Evolutionary conservation across 108 stramenopile genomes (phyloP).

Genomic region (Cyclotella cryptica): DNA sequence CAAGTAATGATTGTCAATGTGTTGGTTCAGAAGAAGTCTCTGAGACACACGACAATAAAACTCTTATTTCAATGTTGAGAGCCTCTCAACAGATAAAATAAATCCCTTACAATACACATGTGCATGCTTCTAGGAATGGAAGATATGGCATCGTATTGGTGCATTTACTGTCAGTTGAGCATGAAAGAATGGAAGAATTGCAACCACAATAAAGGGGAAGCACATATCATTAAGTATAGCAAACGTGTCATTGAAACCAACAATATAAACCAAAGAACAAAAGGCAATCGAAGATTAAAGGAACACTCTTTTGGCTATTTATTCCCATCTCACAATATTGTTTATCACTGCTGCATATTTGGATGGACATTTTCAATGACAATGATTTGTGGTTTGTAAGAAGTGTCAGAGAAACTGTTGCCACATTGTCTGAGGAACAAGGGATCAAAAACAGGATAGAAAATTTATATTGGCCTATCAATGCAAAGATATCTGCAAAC

Average conservation of each 20-base stretch:
- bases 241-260: neutral
- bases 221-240: conserved; percentile 2
- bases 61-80: no score
- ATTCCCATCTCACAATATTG: conserved; percentile 1
- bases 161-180: conserved; percentile 13
- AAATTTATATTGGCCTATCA: no score
- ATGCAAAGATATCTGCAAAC: no score
- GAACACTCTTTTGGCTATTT: conserved; percentile 12
- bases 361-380: conserved; percentile 34
- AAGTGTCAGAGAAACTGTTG: neutral
- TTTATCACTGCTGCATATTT: conserved; percentile 11
- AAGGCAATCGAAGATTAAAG: conserved; percentile 4
- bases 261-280: neutral
- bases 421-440: no score
- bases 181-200: neutral
- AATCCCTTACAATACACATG: no score
- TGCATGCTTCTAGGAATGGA: conserved; percentile 34
- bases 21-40: no score
- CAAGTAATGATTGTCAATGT: no score
- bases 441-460: no score
- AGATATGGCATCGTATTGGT: conserved; percentile 4
- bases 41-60: no score
- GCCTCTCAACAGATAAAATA: no score
- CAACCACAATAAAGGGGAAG: neutral
- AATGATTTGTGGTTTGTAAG: neutral